A percentile compares a stretch with the other conserved stretches of the same genome.
phyloP scores from a whole-genome alignment of 2,329 filamentous ascomycete species.

The Neofusicoccum ribis region DNA sequence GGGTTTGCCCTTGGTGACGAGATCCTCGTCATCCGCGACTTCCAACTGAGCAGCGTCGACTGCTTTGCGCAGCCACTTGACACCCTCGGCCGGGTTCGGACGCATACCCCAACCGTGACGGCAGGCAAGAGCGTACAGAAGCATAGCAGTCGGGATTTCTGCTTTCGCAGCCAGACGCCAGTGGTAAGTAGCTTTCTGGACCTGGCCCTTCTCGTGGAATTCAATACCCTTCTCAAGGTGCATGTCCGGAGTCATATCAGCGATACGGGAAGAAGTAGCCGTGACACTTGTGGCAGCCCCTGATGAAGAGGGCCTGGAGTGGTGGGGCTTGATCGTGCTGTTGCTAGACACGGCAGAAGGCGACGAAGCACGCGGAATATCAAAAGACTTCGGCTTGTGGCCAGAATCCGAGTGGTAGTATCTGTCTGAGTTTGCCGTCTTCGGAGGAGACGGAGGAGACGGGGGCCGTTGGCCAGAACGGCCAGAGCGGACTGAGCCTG shows the following conservation, averaged over 20 bases:
- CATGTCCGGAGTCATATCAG: slow-evolving; percentile 78
- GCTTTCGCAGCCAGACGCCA: slow-evolving; percentile 83
- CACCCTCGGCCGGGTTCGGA: slow-evolving; percentile 83
- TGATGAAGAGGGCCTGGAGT: slow-evolving; percentile 10
- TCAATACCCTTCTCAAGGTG: slow-evolving; percentile 89
- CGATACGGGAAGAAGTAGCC: slow-evolving; percentile 39
- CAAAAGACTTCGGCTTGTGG: slow-evolving; percentile 25
- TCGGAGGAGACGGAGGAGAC: slow-evolving; percentile 41
- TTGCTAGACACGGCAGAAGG: slow-evolving; percentile 45
- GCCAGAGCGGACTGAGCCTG: slow-evolving; percentile 18
- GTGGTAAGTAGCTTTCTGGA: slow-evolving; percentile 96
- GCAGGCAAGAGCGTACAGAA: slow-evolving; percentile 91
- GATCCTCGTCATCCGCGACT: slow-evolving; percentile 77
- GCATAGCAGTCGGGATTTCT: slow-evolving; percentile 89
- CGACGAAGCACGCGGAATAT: slow-evolving; percentile 25
- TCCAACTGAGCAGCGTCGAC: slow-evolving; percentile 81
- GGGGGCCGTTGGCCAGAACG: slow-evolving; percentile 32
- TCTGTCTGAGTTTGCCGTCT: slow-evolving; percentile 24
- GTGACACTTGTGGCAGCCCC: slow-evolving; percentile 13
- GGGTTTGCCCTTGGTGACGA: slow-evolving; percentile 59
- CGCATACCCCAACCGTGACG: slow-evolving; percentile 98
- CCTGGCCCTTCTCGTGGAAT: slow-evolving; percentile 80
- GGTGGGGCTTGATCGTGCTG: slow-evolving; percentile 42
- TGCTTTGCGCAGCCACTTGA: slow-evolving; percentile 88
- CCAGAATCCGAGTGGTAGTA: not conserved